Conservation (phyloP, 2,329 filamentous ascomycete genomes). For the Coccinonectria pachysandricola region DNA sequence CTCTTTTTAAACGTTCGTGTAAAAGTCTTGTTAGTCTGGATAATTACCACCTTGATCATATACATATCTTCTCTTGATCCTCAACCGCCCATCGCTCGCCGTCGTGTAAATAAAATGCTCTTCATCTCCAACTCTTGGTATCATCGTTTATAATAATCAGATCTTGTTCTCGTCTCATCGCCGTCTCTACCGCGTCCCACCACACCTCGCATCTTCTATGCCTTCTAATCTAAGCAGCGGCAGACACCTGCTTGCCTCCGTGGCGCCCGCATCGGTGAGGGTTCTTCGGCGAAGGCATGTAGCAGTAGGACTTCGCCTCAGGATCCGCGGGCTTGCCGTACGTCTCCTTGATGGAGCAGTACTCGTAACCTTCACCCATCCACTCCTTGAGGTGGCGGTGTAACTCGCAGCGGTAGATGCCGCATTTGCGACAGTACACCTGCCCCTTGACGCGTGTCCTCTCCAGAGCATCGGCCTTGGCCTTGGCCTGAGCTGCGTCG, state of each 20-base stretch:
- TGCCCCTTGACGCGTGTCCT: constrained; percentile 45
- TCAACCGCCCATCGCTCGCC: too few relatives aligned
- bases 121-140: too few relatives aligned
- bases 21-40: too few relatives aligned
- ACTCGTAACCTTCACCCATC: constrained; percentile 47
- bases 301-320: constrained; percentile 42
- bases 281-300: constrained; percentile 50
- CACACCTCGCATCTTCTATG: too few relatives aligned
- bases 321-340: constrained; percentile 40
- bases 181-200: constrained; percentile 3
- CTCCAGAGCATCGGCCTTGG: constrained; percentile 25
- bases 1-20: too few relatives aligned
- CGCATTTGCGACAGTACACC: constrained; percentile 53
- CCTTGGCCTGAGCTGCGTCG: constrained; percentile 7
- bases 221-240: too few relatives aligned
- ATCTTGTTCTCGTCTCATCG: background rate
- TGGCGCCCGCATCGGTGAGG: constrained; percentile 49
- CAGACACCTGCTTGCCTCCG: too few relatives aligned
- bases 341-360: constrained; percentile 49
- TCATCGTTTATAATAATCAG: too few relatives aligned
- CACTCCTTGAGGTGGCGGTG: constrained; percentile 51
- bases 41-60: too few relatives aligned
- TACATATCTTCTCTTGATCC: too few relatives aligned
- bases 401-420: constrained; percentile 50
- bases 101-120: too few relatives aligned